These are phyloP conservation scores for Calycina marina DNA, from an alignment of 2,329 filamentous ascomycete genomes.

Conservation along the genomic window DNA sequence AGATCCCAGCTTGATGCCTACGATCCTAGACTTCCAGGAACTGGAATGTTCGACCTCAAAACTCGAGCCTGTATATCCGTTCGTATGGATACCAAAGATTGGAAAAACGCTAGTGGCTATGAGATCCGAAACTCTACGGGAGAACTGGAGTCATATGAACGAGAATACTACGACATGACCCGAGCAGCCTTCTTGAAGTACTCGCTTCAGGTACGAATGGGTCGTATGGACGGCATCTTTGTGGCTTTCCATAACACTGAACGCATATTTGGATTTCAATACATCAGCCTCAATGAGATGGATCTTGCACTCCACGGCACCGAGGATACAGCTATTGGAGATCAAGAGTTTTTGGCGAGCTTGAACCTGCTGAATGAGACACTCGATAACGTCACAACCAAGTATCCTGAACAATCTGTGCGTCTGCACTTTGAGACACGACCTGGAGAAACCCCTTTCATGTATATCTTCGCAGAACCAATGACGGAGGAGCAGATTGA, in stretches of 20 bases:
- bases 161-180: slow-evolving; percentile 96
- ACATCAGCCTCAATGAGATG: slow-evolving; percentile 76
- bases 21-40: slow-evolving; percentile 73
- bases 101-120: slow-evolving; percentile 67
- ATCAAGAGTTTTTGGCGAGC: slow-evolving; percentile 75
- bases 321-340: slow-evolving; percentile 48
- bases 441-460: slow-evolving; percentile 39
- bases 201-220: slow-evolving; percentile 90
- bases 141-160: slow-evolving; percentile 79
- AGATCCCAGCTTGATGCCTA: slow-evolving; percentile 88
- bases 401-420: slow-evolving; percentile 62
- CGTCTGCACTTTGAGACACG: slow-evolving; percentile 74
- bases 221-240: slow-evolving; percentile 97
- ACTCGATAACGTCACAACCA: slow-evolving; percentile 57
- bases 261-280: slow-evolving; percentile 96
- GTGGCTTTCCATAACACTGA: slow-evolving; percentile 91
- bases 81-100: slow-evolving; percentile 67
- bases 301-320: slow-evolving; percentile 81
- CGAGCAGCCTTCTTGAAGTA: slow-evolving; percentile 91
- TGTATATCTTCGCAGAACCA: slow-evolving; percentile 86
- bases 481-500: slow-evolving; percentile 59
- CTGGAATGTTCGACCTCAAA: slow-evolving; percentile 92
- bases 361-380: slow-evolving; percentile 65
- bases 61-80: slow-evolving; percentile 84
- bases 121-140: slow-evolving; percentile 68